Evolutionary conservation across 2,329 filamentous ascomycete genomes (phyloP).

Genomic region (Pestalotiopsis sp.): DNA sequence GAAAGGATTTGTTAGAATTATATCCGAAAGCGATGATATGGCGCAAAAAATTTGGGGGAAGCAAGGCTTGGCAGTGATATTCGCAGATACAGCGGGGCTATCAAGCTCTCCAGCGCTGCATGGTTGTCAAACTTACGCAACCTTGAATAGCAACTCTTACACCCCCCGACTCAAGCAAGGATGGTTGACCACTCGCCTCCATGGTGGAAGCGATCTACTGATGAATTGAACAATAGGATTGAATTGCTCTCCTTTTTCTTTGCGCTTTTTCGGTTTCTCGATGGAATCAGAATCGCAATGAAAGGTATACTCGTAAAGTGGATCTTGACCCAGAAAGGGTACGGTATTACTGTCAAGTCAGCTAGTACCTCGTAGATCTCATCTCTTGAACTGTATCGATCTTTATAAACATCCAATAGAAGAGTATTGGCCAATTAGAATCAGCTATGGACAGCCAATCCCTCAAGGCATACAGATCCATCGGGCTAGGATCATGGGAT

Average conservation of each 20-base stretch:
- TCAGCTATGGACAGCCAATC: background rate
- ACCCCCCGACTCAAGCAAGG: conserved; percentile 33
- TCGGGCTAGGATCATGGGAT: background rate
- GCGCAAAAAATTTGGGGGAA: no score
- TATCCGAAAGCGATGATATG: background rate
- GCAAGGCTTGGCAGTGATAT: background rate
- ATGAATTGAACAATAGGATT: background rate
- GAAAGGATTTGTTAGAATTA: background rate
- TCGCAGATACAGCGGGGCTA: background rate
- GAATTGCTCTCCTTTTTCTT: background rate
- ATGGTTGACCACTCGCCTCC: background rate
- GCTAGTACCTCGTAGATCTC: background rate
- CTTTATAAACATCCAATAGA: background rate
- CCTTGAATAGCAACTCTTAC: conserved; percentile 85
- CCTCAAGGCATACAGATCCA: background rate
- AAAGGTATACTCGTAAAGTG: background rate
- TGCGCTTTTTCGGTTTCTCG: background rate
- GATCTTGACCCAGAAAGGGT: background rate
- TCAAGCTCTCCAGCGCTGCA: background rate
- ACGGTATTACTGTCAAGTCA: background rate
- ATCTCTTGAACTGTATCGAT: background rate
- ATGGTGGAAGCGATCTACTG: background rate
- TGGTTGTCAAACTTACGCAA: conserved; percentile 65
- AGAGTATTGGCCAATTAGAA: background rate
- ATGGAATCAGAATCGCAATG: background rate